Conservation (phyloP, 2,329 filamentous ascomycete genomes). For the Microdochium trichocladiopsis region DNA sequence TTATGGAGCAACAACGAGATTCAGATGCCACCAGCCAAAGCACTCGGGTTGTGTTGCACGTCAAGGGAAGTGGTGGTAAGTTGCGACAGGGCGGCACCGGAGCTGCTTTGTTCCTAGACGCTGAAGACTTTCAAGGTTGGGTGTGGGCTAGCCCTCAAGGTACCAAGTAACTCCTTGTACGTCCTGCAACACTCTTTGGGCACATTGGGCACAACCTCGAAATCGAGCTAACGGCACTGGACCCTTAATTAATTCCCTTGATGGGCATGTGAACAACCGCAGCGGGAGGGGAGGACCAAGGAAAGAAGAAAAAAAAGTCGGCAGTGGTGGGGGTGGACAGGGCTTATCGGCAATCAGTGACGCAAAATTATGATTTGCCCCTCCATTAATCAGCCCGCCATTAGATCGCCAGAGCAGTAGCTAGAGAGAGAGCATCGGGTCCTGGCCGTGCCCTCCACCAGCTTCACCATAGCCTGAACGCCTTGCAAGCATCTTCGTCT, state of each 20-base stretch:
- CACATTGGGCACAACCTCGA: neutral
- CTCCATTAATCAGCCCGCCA: constrained; percentile 27
- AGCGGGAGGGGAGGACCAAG: neutral
- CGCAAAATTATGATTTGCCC: constrained; percentile 37
- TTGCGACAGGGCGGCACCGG: too few relatives aligned
- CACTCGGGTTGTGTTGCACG: too few relatives aligned
- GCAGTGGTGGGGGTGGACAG: constrained; percentile 18
- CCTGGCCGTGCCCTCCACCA: neutral
- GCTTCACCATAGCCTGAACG: neutral
- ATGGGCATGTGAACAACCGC: neutral
- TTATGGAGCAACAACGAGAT: too few relatives aligned
- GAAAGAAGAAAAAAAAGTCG: constrained; percentile 12
- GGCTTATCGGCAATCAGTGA: constrained; percentile 12
- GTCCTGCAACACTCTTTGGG: neutral
- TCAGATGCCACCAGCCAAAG: too few relatives aligned
- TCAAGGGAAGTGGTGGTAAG: neutral
- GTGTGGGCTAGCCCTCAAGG: neutral
- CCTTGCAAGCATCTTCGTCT: neutral
- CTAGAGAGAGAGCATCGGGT: neutral
- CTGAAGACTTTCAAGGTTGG: too few relatives aligned
- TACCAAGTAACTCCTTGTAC: neutral
- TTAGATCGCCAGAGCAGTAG: neutral
- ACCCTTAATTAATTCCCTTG: neutral
- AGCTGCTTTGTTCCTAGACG: too few relatives aligned
- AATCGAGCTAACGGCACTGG: neutral